These are phyloP conservation scores for Arachis stenosperma DNA, from an alignment of 306 rosid species.

Conservation along the genomic window DNA sequence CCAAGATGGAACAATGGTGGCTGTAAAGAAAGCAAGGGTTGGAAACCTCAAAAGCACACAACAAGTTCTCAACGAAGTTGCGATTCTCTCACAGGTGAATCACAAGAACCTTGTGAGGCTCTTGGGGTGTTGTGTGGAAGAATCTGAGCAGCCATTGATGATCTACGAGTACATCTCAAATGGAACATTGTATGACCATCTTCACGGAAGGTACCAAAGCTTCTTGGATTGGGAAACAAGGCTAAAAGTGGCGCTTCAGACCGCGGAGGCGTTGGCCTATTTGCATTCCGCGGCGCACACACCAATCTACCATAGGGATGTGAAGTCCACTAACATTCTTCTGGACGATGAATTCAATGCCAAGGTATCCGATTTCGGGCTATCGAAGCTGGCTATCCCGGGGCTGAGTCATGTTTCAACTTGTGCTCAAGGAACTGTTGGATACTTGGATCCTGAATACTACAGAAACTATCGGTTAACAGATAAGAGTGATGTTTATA, in stretches of 20 bases:
- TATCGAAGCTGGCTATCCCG: slow-evolving; percentile 86
- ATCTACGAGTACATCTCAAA: slow-evolving; percentile 89
- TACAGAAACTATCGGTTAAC: slow-evolving; percentile 81
- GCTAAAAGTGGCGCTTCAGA: slow-evolving; percentile 80
- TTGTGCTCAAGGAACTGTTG: slow-evolving; percentile 96
- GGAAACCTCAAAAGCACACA: slow-evolving; percentile 90
- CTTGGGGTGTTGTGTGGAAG: slow-evolving; percentile 90
- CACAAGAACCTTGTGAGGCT: slow-evolving; percentile 87
- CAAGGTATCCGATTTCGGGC: slow-evolving; percentile 91
- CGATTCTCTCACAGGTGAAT: slow-evolving; percentile 91
- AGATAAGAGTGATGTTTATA: slow-evolving; percentile 96
- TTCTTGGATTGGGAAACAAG: slow-evolving; percentile 88
- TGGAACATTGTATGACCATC: slow-evolving; percentile 89
- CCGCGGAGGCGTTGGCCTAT: slow-evolving; percentile 88
- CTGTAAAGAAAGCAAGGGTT: slow-evolving; percentile 86
- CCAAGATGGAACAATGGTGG: slow-evolving; percentile 75
- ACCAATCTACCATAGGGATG: slow-evolving; percentile 95
- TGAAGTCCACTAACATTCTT: slow-evolving; percentile 90
- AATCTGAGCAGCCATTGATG: slow-evolving; percentile 88
- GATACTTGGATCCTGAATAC: slow-evolving; percentile 95
- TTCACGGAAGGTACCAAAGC: slow-evolving; percentile 66
- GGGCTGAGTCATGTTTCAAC: slow-evolving; percentile 94
- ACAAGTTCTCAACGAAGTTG: slow-evolving; percentile 88
- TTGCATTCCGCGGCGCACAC: slow-evolving; percentile 84
- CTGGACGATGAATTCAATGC: slow-evolving; percentile 69